Base-by-base conservation (phyloP, 129 eudicot species). In the Gnaphalium uliginosum region DNA sequence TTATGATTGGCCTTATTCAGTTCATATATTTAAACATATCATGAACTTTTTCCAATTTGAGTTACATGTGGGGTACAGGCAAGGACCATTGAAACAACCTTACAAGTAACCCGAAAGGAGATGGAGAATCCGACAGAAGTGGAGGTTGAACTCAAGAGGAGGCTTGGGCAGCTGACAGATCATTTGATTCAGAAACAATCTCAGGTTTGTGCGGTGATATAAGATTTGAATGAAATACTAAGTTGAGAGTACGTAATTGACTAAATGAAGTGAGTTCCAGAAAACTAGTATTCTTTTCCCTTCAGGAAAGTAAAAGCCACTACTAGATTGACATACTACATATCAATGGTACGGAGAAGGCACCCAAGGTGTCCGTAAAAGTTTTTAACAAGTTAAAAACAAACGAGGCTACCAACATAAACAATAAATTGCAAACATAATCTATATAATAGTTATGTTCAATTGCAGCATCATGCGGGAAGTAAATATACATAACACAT, bases 131-230 rank as follows among this genome's bases (percentile, higher is more conserved):
- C 96, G 64, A 84, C 87, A 73, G 95, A 86, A 76, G 95, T 93
- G 48, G 98, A 93, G 79, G 77, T 85, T 73, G 95, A 93, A 82
- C 96, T 93, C 81, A 93, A 88, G 83, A 87, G 84, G 69, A 88
- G 98, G 92, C 96, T 93, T 83, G 68, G 79, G 83, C 98, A 87
- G 81, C 76, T 92, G 76, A 92, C 96, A 27, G 98, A 92, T 73
- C 98, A 89, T 86, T 80, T 92, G 81, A 92, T 92, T 84, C 98
- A 92, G 81, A 92, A 92, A 74, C 98, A 92, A 87, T 81, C 98
- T 61, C 98, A 92, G 98, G 98, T 92, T 59, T 11, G 73, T 54
- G 24, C 60, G 6, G 23, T 54, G 11, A 54, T n/a, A 18, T 54
- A n/a, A 53, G 59, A 53, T 53, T 8, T 19, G 24, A 54, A 54